Evolutionary conservation across 805 yeast genomes (phyloP), one percentile per base, ranked within the genome.

Genomic region (Clavispora vitiphila): DNA sequence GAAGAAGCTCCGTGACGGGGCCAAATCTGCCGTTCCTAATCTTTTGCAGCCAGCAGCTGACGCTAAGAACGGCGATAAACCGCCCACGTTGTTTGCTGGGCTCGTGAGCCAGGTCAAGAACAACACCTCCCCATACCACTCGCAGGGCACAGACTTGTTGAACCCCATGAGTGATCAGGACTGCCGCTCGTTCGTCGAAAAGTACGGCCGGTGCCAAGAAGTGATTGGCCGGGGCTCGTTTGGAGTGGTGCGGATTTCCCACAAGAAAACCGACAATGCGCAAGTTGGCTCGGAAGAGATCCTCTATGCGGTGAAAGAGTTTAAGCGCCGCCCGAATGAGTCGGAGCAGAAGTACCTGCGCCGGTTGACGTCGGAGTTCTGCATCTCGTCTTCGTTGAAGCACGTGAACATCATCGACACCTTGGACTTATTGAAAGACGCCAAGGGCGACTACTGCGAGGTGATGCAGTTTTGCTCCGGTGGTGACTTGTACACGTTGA

Each of bases 121-220:
- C 45, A 54, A 48, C 47, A 47, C 50, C 3, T 50, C 57, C 9
- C 61, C 62, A 3, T 58, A 55, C 46, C 54, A 58, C 41, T 53
- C 54, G 8, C 51, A 43, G 19, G 47, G 29, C 15, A 54, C 40
- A n/a, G 53, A 48, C 32, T 41, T 39, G 38, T 39, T 39, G 14
- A 26, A 35, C 18, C 38, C 39, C 10, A 36, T 41, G 18, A 48
- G 39, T 26, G 49, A 51, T 41, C 58, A 58, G 42, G 78, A 72
- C 54, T 56, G 67, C 26, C 56, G 79, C 37, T 78, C 90, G 8
- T 84, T 91, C 60, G 83, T 80, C 8, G 90, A 89, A 53, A 86
- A 90, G 59, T 91, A 91, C 61, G 99, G 99, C 34, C 76, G 85
- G 39, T 91, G 98, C 61, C 96, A 88, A 63, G 98, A 91, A 60